Percentiles rank a stretch among this genome's conserved stretches.
phyloP scores from a whole-genome alignment of 768 basidiomycete genomes.

The Brasilioporus rufonigricans region DNA sequence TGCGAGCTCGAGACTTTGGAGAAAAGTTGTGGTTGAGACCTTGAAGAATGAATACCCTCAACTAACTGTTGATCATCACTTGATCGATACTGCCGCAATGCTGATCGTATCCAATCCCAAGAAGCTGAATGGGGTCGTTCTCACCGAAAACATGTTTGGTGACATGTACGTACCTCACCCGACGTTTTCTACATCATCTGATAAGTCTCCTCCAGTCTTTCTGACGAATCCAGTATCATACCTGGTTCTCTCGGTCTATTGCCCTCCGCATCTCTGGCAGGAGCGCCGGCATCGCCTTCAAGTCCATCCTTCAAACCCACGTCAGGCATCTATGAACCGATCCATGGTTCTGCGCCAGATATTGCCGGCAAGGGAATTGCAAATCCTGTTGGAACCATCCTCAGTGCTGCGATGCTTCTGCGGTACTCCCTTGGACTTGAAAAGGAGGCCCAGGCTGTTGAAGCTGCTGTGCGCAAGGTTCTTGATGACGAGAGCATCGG shows the following conservation, averaged over 20 bases:
- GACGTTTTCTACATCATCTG: not conserved
- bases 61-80: slow-evolving; percentile 81
- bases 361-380: slow-evolving; percentile 94
- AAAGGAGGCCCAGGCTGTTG: slow-evolving; percentile 79
- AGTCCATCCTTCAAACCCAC: slow-evolving; percentile 69
- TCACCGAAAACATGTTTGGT: slow-evolving; percentile 96
- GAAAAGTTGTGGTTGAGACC: slow-evolving; percentile 87
- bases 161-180: slow-evolving; percentile 72
- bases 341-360: slow-evolving; percentile 93
- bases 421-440: slow-evolving; percentile 93
- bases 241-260: slow-evolving; percentile 95
- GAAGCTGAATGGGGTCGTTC: slow-evolving; percentile 91
- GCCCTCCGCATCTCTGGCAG: slow-evolving; percentile 94
- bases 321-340: slow-evolving; percentile 93
- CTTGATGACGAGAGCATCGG: slow-evolving; percentile 69
- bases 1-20: slow-evolving; percentile 91
- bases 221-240: slow-evolving; percentile 95
- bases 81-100: slow-evolving; percentile 98
- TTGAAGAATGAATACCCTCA: slow-evolving; percentile 85
- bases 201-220: slow-evolving; percentile 55
- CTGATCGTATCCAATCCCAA: slow-evolving; percentile 84
- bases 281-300: slow-evolving; percentile 62
- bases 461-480: slow-evolving; percentile 86
- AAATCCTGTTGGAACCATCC: slow-evolving; percentile 93
- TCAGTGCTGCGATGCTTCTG: slow-evolving; percentile 89